Conservation (phyloP, 2,329 filamentous ascomycete species). For the Chlorencoelia australis region DNA sequence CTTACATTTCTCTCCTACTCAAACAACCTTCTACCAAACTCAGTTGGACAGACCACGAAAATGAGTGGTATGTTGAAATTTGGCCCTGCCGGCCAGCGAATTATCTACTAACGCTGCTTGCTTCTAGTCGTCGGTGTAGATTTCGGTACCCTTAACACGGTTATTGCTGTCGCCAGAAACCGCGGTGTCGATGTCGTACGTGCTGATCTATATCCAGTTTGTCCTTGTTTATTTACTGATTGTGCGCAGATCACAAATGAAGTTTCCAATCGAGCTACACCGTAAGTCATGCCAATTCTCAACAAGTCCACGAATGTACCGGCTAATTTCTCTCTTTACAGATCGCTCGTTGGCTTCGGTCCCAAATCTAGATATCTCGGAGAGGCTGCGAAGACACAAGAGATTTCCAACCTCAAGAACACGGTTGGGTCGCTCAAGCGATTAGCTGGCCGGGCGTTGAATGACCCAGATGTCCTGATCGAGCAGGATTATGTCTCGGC, state of each 20-base stretch:
- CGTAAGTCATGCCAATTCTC: constrained; percentile 53
- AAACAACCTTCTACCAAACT: too few relatives aligned
- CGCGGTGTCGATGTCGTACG: constrained; percentile 97
- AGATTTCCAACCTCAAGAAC: constrained; percentile 99
- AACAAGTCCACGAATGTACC: neutral
- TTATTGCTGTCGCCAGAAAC: constrained; percentile 94
- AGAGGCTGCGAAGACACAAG: constrained; percentile 94
- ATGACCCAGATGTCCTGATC: constrained; percentile 83
- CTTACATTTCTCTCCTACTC: too few relatives aligned
- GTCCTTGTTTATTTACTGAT: constrained; percentile 19
- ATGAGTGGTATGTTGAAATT: constrained; percentile 19
- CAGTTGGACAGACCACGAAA: constrained; percentile 10
- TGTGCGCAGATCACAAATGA: constrained; percentile 82
- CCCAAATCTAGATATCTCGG: constrained; percentile 90
- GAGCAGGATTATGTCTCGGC: constrained; percentile 89
- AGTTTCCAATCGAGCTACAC: constrained; percentile 94
- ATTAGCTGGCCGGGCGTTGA: constrained; percentile 75
- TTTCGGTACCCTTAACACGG: constrained; percentile 93
- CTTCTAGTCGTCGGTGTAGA: constrained; percentile 40
- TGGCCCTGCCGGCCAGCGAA: constrained; percentile 3
- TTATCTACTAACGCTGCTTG: constrained; percentile 11
- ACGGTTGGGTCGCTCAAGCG: constrained; percentile 90
- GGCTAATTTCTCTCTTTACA: constrained; percentile 30
- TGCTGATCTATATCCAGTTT: constrained; percentile 27
- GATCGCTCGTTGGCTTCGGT: constrained; percentile 89